phyloP scores from a whole-genome alignment of 768 basidiomycete species.

The Coprinellus micaceus region DNA sequence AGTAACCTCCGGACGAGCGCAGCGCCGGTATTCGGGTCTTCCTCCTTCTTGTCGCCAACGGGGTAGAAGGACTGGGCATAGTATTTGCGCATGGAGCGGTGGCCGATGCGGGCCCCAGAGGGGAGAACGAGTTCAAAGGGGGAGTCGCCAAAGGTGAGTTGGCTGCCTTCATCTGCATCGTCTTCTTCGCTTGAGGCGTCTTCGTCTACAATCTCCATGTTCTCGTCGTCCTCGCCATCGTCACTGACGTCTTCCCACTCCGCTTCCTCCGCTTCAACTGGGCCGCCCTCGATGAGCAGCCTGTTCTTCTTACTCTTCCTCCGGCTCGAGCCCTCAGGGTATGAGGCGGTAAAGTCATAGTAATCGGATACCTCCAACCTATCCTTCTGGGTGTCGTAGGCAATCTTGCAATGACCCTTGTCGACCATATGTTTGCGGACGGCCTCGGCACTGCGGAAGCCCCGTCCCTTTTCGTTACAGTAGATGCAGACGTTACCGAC shows the following conservation, averaged over 20 bases:
- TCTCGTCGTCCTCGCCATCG: constrained; percentile 43
- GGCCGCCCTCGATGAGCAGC: constrained; percentile 17
- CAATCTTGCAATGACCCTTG: constrained; percentile 95
- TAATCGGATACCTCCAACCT: constrained; percentile 86
- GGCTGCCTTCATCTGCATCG: constrained; percentile 43
- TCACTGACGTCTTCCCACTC: constrained; percentile 43
- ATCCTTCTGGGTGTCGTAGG: constrained; percentile 79
- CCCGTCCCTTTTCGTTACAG: constrained; percentile 79
- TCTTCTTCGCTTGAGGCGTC: constrained; percentile 25
- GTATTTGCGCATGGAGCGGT: constrained; percentile 81
- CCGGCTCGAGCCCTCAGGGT: constrained; percentile 47
- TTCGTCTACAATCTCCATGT: constrained; percentile 21
- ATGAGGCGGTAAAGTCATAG: constrained; percentile 87
- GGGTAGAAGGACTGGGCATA: constrained; percentile 77
- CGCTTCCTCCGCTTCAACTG: constrained; percentile 30
- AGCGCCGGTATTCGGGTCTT: constrained; percentile 62
- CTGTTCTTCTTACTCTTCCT: constrained; percentile 37
- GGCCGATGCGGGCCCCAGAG: constrained; percentile 88
- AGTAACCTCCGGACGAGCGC: constrained; percentile 75
- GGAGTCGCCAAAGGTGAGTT: constrained; percentile 75
- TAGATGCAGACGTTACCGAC: constrained; percentile 92
- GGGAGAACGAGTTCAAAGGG: constrained; percentile 88
- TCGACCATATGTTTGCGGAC: constrained; percentile 94
- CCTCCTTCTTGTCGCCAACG: constrained; percentile 41
- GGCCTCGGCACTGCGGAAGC: constrained; percentile 81